phyloP scores from a whole-genome alignment of 2,329 filamentous ascomycete genomes.

The Stemphylium vesicarium region DNA sequence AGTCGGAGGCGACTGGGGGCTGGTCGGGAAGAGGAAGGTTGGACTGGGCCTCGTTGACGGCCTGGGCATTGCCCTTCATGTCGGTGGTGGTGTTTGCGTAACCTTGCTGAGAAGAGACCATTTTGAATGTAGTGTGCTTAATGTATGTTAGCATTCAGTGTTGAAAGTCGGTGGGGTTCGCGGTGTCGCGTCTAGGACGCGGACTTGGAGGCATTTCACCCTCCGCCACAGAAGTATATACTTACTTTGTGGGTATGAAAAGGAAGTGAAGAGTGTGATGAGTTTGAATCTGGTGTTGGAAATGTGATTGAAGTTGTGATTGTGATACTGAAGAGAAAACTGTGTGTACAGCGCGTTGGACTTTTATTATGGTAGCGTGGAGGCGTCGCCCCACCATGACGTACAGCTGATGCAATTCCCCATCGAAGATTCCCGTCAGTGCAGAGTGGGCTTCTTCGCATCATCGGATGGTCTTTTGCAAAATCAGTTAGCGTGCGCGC shows the following conservation, averaged over 20 bases:
- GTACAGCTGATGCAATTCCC: conserved; percentile 19
- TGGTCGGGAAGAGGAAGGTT: conserved; percentile 82
- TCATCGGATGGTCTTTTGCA: conserved; percentile 12
- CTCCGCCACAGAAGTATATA: background rate
- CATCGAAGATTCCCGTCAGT: conserved; percentile 14
- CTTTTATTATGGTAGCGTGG: conserved; percentile 19
- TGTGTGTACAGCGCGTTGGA: conserved; percentile 4
- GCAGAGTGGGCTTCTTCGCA: conserved; percentile 11
- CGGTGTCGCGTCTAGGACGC: background rate
- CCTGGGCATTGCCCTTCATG: conserved; percentile 49
- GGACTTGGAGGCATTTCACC: background rate
- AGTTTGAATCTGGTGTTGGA: background rate
- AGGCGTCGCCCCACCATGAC: conserved; percentile 24
- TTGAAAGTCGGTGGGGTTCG: background rate
- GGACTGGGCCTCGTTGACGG: conserved; percentile 71
- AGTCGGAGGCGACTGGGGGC: conserved; percentile 77
- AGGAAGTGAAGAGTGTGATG: background rate
- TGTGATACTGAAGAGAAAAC: conserved; percentile 6
- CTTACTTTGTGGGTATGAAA: conserved; percentile 16
- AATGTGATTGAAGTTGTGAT: conserved; percentile 7
- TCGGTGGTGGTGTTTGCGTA: conserved; percentile 26
- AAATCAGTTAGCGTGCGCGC: conserved; percentile 9
- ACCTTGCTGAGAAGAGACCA: conserved; percentile 37
- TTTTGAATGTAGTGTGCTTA: conserved; percentile 17
- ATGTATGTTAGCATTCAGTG: background rate